phyloP scores from a whole-genome alignment of 208 protist species.

The Herpetomonas samuelpessoai region DNA sequence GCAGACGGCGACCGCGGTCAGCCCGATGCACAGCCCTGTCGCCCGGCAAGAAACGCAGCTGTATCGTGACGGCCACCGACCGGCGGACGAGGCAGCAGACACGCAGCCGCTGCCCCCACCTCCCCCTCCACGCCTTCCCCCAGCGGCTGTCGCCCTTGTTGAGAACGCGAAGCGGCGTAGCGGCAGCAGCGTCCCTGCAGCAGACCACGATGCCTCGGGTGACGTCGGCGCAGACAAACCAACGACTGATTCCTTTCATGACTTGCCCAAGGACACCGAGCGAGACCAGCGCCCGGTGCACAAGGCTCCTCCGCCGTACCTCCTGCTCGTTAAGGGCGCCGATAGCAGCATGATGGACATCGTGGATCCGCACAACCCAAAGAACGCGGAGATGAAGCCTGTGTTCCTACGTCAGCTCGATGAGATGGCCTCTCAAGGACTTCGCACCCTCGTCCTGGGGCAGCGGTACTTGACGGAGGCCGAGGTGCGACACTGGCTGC shows the following conservation, averaged over 20 bases:
- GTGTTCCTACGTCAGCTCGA: conserved; percentile 46
- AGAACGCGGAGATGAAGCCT: conserved; percentile 26
- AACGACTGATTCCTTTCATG: too few relatives aligned
- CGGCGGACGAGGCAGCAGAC: background rate
- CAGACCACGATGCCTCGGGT: background rate
- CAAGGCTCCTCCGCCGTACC: conserved; percentile 15
- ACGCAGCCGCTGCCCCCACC: background rate
- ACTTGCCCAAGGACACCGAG: too few relatives aligned
- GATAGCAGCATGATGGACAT: conserved; percentile 84
- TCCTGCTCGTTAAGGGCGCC: conserved; percentile 84
- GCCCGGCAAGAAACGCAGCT: background rate
- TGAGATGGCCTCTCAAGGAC: conserved; percentile 42
- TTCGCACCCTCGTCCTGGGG: conserved; percentile 78
- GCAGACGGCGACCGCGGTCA: background rate
- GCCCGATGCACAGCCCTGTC: background rate
- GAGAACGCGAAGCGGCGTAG: background rate
- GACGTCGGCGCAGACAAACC: too few relatives aligned
- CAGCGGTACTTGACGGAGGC: conserved; percentile 45
- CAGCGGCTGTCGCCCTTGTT: background rate
- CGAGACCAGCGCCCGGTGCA: background rate
- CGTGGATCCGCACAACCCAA: conserved; percentile 40
- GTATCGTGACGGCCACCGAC: background rate
- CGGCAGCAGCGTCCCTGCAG: conserved; percentile 1
- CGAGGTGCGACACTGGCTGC: conserved; percentile 64
- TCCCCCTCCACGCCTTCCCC: background rate